Percentiles rank a stretch among this genome's conserved stretches.
These are phyloP conservation scores for Perkinsus marinus DNA, from an alignment of 169 alveolate species.

Conservation along the genomic window DNA sequence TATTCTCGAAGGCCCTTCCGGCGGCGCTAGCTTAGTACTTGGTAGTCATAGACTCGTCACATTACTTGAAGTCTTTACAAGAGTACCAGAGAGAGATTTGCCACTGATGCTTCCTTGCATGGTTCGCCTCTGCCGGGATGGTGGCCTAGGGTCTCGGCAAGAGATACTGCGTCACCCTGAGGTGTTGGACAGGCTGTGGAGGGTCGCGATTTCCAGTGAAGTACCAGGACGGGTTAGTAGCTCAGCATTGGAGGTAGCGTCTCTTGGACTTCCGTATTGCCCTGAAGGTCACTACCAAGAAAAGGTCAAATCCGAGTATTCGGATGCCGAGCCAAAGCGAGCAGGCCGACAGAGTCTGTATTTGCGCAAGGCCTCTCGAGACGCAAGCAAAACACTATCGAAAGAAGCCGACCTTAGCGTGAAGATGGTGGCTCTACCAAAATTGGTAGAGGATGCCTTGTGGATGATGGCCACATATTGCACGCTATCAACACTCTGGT, in stretches of 20 bases:
- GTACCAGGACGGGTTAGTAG: neutral
- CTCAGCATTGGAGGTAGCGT: neutral
- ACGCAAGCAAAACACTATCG: neutral
- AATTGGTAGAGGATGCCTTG: neutral
- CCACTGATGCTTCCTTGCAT: neutral
- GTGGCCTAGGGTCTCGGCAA: neutral
- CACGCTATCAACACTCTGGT: neutral
- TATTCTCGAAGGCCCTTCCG: neutral
- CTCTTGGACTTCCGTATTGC: neutral
- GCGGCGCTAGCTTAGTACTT: neutral
- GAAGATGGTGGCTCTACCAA: neutral
- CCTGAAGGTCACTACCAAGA: neutral
- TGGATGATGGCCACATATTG: neutral
- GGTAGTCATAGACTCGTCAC: neutral
- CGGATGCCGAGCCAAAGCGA: neutral
- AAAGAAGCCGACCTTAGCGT: neutral
- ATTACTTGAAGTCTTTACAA: neutral
- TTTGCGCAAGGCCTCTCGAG: neutral
- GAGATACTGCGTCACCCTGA: neutral
- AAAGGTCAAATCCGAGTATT: neutral
- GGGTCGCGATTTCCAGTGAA: neutral
- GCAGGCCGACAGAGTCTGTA: neutral
- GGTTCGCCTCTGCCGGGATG: neutral
- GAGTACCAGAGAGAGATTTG: neutral
- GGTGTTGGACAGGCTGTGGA: neutral